A percentile compares a stretch with the other conserved stretches of the same genome.
Conservation (phyloP, 2,329 filamentous ascomycete genomes). For the Fusarium pilosicola region DNA sequence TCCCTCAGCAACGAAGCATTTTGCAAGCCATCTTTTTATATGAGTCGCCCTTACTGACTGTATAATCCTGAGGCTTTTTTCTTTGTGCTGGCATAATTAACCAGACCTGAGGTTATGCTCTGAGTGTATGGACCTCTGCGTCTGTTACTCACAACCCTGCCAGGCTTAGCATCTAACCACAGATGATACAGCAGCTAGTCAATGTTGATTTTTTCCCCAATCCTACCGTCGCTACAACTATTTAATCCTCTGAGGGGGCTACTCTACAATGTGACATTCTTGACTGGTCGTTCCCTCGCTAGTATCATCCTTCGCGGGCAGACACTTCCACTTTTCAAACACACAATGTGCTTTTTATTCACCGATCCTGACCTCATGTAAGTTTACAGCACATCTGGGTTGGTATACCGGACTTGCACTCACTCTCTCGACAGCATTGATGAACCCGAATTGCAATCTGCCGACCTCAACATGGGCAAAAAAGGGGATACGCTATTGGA, state of each 20-base stretch:
- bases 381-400: background rate
- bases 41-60: fast-evolving
- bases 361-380: background rate
- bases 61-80: background rate
- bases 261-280: background rate
- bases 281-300: background rate
- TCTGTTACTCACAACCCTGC: background rate
- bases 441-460: background rate
- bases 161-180: background rate
- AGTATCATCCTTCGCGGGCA: background rate
- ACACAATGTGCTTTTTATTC: background rate
- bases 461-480: background rate
- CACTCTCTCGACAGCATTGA: background rate
- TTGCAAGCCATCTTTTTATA: background rate
- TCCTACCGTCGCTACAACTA: background rate
- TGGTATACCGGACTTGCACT: background rate
- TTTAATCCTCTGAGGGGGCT: background rate
- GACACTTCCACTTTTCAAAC: background rate
- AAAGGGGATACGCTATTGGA: no score
- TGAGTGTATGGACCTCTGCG: background rate
- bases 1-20: background rate
- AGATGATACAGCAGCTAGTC: background rate
- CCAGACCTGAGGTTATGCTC: background rate
- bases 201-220: background rate
- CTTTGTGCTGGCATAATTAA: no score